Evolutionary conservation across 169 alveolate genomes (phyloP), one percentile per base, ranked within the genome.

Genomic region (Plasmodium reichenowi): DNA sequence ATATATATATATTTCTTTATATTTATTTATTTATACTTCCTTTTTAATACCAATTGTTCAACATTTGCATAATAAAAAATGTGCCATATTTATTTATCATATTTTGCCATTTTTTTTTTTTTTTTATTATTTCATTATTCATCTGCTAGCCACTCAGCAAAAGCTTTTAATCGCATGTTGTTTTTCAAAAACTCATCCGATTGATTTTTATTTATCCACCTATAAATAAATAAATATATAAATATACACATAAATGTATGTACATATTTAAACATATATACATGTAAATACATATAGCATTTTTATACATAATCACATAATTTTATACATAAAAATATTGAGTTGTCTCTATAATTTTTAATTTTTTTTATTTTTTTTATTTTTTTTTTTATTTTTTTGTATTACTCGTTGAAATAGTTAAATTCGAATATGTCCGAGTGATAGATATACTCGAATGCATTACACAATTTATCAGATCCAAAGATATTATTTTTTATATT

Each of bases 351-450:
- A n/a, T 52, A 47, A 10, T n/a, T 26, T 20, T 32, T 71, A 0
- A 10, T 45, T 20, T 26, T 3, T 75, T 13, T 26, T 32, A n/a
- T 71, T 0, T n/a, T 26, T 20, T 17, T 10, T 8, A 12, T 45
- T 20, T 26, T 3, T 75, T 13, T 26, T 32, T 71, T 0, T 45
- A n/a, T 58, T 6, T 74, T 60, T 80, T 47, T 50, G 45, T 10
- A 56, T 43, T 83, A 83, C 91, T 83, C 83, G 24, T 83, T 68
- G 70, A 83, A 83, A 29, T 83, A 45, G 72, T 83, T 67, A 72
- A 83, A 83, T 52, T 83, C 91, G 58, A 83, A 83, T 20, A 83
- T 83, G 32, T 83, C 91, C 10, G 91, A 67, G 50, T 83, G 91
- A 72, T 83, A 83, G 17, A 83, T 68, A 38, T 56, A 83, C 43